A percentile compares a stretch with the other conserved stretches of the same genome.
phyloP scores from a whole-genome alignment of 2,329 filamentous ascomycete species.

The Sarocladium brachiariae region DNA sequence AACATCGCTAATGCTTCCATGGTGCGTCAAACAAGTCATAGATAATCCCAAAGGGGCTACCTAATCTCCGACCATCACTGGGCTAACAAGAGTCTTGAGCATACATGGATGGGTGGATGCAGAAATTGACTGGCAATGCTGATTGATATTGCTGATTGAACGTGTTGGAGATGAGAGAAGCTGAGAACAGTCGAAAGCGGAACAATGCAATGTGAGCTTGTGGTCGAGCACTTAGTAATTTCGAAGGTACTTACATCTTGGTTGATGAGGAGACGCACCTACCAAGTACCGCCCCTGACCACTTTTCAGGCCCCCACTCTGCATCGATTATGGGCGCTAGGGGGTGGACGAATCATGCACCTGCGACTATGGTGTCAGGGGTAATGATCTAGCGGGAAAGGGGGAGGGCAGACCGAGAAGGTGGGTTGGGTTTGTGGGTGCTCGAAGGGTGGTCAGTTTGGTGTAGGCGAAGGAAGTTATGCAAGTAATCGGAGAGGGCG shows the following conservation, averaged over 20 bases:
- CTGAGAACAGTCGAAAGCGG: background rate
- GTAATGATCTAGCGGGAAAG: conserved; percentile 4
- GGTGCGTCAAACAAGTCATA: too few relatives aligned
- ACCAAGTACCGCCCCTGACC: conserved; percentile 3
- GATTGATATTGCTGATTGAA: background rate
- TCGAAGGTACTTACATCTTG: background rate
- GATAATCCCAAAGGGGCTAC: too few relatives aligned
- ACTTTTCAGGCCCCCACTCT: background rate
- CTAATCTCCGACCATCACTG: too few relatives aligned
- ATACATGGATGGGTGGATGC: too few relatives aligned
- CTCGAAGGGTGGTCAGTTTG: background rate
- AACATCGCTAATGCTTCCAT: too few relatives aligned
- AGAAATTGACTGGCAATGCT: too few relatives aligned
- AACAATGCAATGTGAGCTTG: background rate
- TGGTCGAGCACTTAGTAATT: background rate
- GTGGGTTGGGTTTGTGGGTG: background rate
- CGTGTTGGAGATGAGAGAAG: background rate
- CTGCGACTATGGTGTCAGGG: background rate
- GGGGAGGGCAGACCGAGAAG: background rate
- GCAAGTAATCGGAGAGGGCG: too few relatives aligned
- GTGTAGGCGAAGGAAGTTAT: too few relatives aligned
- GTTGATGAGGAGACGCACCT: too few relatives aligned
- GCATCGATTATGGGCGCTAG: conserved; percentile 6
- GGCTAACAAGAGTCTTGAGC: too few relatives aligned
- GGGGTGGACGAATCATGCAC: conserved; percentile 6